Percentiles rank a stretch among this genome's conserved stretches.
phyloP scores from a whole-genome alignment of 805 yeast genomes.

The Jamesozyma lodderae region DNA sequence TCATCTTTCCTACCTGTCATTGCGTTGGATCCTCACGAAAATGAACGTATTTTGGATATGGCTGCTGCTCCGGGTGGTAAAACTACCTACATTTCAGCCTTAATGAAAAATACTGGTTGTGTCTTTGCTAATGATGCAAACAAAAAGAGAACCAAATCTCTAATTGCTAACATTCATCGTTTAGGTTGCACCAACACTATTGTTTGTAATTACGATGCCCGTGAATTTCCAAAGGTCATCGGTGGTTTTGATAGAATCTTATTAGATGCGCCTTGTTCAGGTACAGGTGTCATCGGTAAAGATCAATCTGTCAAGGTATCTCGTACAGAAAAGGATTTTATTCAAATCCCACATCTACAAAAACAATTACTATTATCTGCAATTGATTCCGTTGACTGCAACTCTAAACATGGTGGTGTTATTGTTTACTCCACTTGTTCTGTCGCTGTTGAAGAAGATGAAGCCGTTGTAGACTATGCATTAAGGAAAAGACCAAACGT shows the following conservation, averaged over 20 bases:
- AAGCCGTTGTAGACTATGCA: constrained; percentile 97
- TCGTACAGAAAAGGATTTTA: constrained; percentile 92
- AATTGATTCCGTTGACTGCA: constrained; percentile 93
- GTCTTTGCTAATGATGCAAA: constrained; percentile 96
- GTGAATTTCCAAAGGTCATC: constrained; percentile 95
- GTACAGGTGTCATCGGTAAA: constrained; percentile 98
- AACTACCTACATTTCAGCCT: constrained; percentile 86
- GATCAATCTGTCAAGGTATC: constrained; percentile 90
- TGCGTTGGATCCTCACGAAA: constrained; percentile 96
- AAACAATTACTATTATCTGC: constrained; percentile 90
- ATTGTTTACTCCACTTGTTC: constrained; percentile 98
- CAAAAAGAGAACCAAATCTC: constrained; percentile 90
- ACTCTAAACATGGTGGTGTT: constrained; percentile 83
- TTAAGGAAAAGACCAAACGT: constrained; percentile 94
- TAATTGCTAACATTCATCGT: constrained; percentile 95
- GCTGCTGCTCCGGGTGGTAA: constrained; percentile 99
- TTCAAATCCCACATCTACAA: constrained; percentile 93
- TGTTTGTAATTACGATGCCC: constrained; percentile 95
- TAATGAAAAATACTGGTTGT: constrained; percentile 97
- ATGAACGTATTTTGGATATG: constrained; percentile 94
- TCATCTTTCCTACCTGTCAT: constrained; percentile 95
- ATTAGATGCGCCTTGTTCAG: constrained; percentile 98
- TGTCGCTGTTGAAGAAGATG: constrained; percentile 96
- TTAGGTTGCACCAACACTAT: constrained; percentile 93
- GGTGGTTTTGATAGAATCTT: constrained; percentile 96